phyloP scores from a whole-genome alignment of 179 eudicot genomes.

The Pouteria campechiana region DNA sequence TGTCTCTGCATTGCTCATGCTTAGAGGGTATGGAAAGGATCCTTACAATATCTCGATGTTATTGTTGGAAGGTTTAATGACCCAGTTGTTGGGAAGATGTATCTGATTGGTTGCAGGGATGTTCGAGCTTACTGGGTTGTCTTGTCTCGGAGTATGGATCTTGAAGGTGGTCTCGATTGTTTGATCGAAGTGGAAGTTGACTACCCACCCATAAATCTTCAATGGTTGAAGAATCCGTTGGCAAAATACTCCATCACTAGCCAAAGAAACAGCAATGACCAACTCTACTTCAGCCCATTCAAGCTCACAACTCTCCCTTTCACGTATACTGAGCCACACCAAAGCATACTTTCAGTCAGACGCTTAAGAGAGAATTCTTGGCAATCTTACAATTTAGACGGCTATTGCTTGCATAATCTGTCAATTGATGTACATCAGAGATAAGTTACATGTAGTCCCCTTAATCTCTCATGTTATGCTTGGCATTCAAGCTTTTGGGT shows the following conservation, averaged over 20 bases:
- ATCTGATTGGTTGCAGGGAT: conserved; percentile 74
- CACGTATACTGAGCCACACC: conserved; percentile 60
- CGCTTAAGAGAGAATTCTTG: conserved; percentile 62
- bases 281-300: conserved; percentile 47
- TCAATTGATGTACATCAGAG: conserved; percentile 44
- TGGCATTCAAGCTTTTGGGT: conserved; percentile 81
- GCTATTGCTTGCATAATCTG: conserved; percentile 51
- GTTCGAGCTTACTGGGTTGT: conserved; percentile 62
- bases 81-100: conserved; percentile 70
- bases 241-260: conserved; percentile 60
- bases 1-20: conserved; percentile 55
- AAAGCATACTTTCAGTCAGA: conserved; percentile 58
- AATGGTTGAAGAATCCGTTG: conserved; percentile 64
- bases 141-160: conserved; percentile 46
- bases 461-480: conserved; percentile 76
- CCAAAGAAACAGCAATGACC: conserved; percentile 61
- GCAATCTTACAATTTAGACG: conserved; percentile 50
- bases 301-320: conserved; percentile 59
- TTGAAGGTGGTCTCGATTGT: conserved; percentile 74
- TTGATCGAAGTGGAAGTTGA: conserved; percentile 46
- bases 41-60: conserved; percentile 34
- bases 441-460: conserved; percentile 40
- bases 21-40: conserved; percentile 16
- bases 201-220: conserved; percentile 69
- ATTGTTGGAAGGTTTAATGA: conserved; percentile 80